These are phyloP conservation scores for Xylariales sp. DNA, from an alignment of 2,329 filamentous ascomycete species.

Conservation along the genomic window DNA sequence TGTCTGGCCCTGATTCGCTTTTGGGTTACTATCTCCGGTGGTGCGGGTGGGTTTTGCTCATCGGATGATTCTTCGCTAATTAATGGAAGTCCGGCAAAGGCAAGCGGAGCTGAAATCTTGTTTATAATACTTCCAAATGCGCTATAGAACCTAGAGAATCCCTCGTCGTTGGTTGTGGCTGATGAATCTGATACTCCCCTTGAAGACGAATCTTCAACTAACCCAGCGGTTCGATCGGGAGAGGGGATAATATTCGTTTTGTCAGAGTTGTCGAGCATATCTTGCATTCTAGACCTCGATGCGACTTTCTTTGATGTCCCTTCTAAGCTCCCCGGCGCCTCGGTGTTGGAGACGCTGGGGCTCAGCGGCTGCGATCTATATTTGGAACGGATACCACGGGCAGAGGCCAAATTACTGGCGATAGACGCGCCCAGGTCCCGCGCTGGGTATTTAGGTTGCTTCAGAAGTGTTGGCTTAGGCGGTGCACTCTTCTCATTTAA, in stretches of 20 bases:
- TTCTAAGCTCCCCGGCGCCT: constrained; percentile 76
- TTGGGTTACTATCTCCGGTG: constrained; percentile 54
- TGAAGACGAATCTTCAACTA: constrained; percentile 45
- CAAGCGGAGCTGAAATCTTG: constrained; percentile 87
- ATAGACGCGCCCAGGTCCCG: constrained; percentile 85
- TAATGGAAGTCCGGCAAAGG: constrained; percentile 91
- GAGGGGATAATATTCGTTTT: constrained; percentile 67
- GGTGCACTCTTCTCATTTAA: constrained; percentile 45
- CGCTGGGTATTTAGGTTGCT: constrained; percentile 64
- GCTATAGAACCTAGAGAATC: constrained; percentile 91
- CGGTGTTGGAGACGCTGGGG: constrained; percentile 79
- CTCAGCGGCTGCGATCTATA: constrained; percentile 75
- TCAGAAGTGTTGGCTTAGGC: constrained; percentile 52
- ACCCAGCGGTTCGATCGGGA: constrained; percentile 44
- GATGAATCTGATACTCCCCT: constrained; percentile 46
- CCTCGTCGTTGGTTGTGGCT: constrained; percentile 69
- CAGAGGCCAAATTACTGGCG: constrained; percentile 87
- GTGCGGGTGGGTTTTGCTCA: constrained; percentile 53
- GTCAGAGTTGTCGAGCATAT: constrained; percentile 64
- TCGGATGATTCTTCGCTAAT: constrained; percentile 62
- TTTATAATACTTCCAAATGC: constrained; percentile 91
- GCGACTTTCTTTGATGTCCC: constrained; percentile 63
- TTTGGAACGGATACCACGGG: constrained; percentile 78
- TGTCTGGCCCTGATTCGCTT: constrained; percentile 54
- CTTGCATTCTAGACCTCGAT: constrained; percentile 65